phyloP scores from a whole-genome alignment of 2,329 filamentous ascomycete genomes.

The Dichotomopilus funicola region DNA sequence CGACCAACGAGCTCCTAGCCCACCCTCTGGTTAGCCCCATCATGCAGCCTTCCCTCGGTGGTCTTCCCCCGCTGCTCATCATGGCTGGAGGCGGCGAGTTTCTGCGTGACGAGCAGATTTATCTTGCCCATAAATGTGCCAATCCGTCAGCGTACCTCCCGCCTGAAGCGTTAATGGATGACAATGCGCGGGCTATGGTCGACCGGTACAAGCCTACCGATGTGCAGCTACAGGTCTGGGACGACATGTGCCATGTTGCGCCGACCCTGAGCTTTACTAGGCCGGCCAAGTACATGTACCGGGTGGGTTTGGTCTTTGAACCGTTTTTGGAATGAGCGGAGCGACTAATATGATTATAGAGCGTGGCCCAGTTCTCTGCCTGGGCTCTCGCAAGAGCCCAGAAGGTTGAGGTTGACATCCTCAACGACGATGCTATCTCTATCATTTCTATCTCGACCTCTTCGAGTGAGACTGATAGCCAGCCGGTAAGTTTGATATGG shows the following conservation, averaged over 20 bases:
- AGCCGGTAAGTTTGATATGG: slow-evolving; percentile 7
- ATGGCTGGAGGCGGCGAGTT: slow-evolving; percentile 84
- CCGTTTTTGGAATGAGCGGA: no score
- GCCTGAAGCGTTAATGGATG: slow-evolving; percentile 54
- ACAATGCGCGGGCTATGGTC: slow-evolving; percentile 53
- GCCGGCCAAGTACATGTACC: slow-evolving; percentile 95
- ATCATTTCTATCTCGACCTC: slow-evolving; percentile 52
- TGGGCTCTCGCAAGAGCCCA: slow-evolving; percentile 85
- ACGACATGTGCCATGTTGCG: slow-evolving; percentile 86
- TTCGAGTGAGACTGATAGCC: slow-evolving; percentile 23
- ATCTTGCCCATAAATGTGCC: slow-evolving; percentile 88
- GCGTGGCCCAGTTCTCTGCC: slow-evolving; percentile 85
- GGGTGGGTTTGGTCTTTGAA: slow-evolving; percentile 36
- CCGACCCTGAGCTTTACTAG: slow-evolving; percentile 91
- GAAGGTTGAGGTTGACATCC: slow-evolving; percentile 69
- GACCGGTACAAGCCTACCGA: slow-evolving; percentile 73
- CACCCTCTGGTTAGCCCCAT: slow-evolving; percentile 89
- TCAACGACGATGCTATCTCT: slow-evolving; percentile 71
- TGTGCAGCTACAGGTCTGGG: slow-evolving; percentile 93
- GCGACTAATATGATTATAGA: slow-evolving; percentile 7
- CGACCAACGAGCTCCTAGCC: slow-evolving; percentile 75
- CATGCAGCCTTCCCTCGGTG: slow-evolving; percentile 81
- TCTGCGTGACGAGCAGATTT: slow-evolving; percentile 89
- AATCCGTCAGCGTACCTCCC: slow-evolving; percentile 73
- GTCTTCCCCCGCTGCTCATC: slow-evolving; percentile 79